Base-by-base conservation (phyloP, 2,329 filamentous ascomycete species). In the Aspergillus sp. region DNA sequence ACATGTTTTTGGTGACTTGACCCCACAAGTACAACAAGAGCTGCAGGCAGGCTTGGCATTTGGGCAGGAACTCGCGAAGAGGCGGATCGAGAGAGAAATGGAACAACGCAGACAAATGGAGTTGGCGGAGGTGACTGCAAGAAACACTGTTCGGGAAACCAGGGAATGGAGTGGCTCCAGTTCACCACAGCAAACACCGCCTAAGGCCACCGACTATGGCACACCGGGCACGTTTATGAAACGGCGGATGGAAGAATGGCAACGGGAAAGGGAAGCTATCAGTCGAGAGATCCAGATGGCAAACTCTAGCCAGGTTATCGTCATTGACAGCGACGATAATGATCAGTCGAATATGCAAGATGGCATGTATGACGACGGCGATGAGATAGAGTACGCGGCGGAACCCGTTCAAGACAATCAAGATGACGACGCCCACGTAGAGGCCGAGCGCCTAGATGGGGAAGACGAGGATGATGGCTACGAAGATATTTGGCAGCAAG, bases 401-500 rank as follows among this genome's bases (percentile, higher is more conserved):
- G 58, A 59, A 15, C 21, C 52, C 17, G 21, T 21, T n/a, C 39
- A 59, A 21, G 55, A 58, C 25, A 58, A 66, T 13, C 39, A 59
- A 25, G 55, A 59, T 30, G 59, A 66, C 5, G 62, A 66, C 21
- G 57, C 58, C 17, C 36, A 65, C 39, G 62, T 62, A 19, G 59
- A 68, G 15, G 54, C 64, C 32, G 54, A 69, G 13, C 39, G 50
- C 17, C 60, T 63, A 7, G 57, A 67, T 19, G 57, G 63, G 3
- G 62, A 64, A 10, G 67, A 68, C 10, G 71, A 73, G 11, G 70
- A 73, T 15, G 76, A 76, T 41, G 78, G 72, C 13, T 77, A 75
- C 58, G 77, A 75, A 54, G 80, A 82, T 56, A 81, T 82, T 27
- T 82, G 80, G 80, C 78, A 81, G 62, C 74, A 77, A 64, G 76